Evolutionary conservation across 1,284 basidiomycete genomes (phyloP), one percentile per base, ranked within the genome.

Genomic region (Cutaneotrichosporon cavernicola): DNA sequence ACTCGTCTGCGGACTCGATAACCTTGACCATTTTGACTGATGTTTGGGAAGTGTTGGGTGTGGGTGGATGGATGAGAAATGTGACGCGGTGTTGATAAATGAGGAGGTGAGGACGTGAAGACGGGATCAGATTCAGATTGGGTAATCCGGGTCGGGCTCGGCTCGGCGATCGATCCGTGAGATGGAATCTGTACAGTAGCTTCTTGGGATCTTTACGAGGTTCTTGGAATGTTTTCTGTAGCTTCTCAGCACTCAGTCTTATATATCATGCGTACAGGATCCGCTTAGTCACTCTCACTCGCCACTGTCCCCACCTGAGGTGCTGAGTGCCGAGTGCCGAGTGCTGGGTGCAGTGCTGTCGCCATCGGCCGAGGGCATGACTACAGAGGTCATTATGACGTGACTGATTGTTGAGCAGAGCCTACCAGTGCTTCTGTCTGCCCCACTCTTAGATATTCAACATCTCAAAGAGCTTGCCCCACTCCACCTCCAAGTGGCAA

Each of bases 1-100:
- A 88, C 74, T 87, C 81, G n/a, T 83, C 82, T 74, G 82, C 80
- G 61, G 81, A 83, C 69, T 79, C 80, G 79, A 88, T 83, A 69
- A 78, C 77, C 63, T 81, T 82, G 75, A 86, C 85, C 80, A 82
- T 81, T 68, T 61, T 70, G 63, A 30, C n/a, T 64, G 34, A 30
- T 56, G 55, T 30, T 43, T 46, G 11, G 4, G 40, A 6, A 18
- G 2, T 16, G 18, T 46, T 16, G 26, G 26, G 26, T 16, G 43
- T 46, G 43, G 43, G 43, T 46, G 43, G 18, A 18, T 16, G 43
- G 43, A 31, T 26, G 50, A 26, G 50, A 14, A 14, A 32, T 30
- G 18, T 30, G 51, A 51, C 21, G 49, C 21, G 14, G 30, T 14
- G 30, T 32, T 32, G 51, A 18, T 31, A 52, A 32, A 32, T 18